phyloP scores from a whole-genome alignment of 495 filamentous ascomycete species.

The Talaromyces thailandensis region DNA sequence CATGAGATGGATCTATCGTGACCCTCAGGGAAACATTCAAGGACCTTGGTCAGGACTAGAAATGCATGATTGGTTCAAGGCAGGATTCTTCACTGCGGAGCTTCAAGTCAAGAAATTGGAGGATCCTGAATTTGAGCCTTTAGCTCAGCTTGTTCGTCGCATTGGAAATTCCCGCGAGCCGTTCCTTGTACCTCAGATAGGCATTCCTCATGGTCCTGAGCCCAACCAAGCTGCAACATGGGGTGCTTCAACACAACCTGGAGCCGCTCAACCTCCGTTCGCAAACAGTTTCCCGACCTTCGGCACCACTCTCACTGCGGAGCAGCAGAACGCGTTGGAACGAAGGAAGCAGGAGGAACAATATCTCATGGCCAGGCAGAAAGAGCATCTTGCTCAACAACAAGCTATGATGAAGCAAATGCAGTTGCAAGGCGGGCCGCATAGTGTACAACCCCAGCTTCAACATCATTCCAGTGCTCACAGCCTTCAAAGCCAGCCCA shows the following conservation, averaged over 20 bases:
- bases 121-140: slow-evolving; percentile 85
- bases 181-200: slow-evolving; percentile 94
- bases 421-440: slow-evolving; percentile 50
- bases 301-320: slow-evolving; percentile 92
- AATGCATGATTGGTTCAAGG: slow-evolving; percentile 99
- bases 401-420: slow-evolving; percentile 71
- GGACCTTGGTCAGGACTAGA: slow-evolving; percentile 93
- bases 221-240: slow-evolving; percentile 27
- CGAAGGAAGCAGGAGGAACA: slow-evolving; percentile 97
- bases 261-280: slow-evolving; percentile 85
- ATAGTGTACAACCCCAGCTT: slow-evolving; percentile 45
- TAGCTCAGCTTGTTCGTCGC: slow-evolving; percentile 89
- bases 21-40: slow-evolving; percentile 84
- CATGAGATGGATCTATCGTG: slow-evolving; percentile 97
- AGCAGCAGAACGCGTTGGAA: slow-evolving; percentile 95
- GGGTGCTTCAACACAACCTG: slow-evolving; percentile 31
- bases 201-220: slow-evolving; percentile 76
- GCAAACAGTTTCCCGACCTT: slow-evolving; percentile 92
- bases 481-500: slow-evolving; percentile 91
- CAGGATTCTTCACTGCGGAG: slow-evolving; percentile 91
- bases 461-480: slow-evolving; percentile 93
- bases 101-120: slow-evolving; percentile 89
- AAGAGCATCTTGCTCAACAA: slow-evolving; percentile 85
- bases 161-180: slow-evolving; percentile 97
- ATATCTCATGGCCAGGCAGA: slow-evolving; percentile 88